phyloP scores from a whole-genome alignment of 768 basidiomycete species.

The Hemileccinum rubropunctum region DNA sequence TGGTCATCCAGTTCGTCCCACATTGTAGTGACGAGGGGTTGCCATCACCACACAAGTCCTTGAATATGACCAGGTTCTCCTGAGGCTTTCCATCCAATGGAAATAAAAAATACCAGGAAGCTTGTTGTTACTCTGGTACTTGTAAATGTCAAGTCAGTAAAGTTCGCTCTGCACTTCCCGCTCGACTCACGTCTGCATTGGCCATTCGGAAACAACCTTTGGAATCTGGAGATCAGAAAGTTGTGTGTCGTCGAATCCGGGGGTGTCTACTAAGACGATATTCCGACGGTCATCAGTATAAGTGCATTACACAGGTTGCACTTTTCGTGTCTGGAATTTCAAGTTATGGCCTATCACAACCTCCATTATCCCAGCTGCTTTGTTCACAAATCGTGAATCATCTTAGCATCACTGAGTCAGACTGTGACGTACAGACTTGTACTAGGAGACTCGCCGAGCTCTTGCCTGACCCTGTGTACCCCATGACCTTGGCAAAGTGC shows the following conservation, averaged over 20 bases:
- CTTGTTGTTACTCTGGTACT: slow-evolving; percentile 9
- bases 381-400: slow-evolving; percentile 13
- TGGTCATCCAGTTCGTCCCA: slow-evolving; percentile 11
- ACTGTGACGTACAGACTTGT: too few species aligned
- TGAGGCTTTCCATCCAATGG: slow-evolving; percentile 11
- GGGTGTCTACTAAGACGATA: slow-evolving; percentile 17
- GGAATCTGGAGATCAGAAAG: slow-evolving; percentile 10
- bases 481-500: slow-evolving; percentile 14
- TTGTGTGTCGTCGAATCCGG: slow-evolving; percentile 16
- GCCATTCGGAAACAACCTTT: slow-evolving; percentile 12
- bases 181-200: slow-evolving; percentile 15
- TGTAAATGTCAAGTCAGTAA: neutral
- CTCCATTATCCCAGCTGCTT: neutral
- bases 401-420: neutral
- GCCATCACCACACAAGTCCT: slow-evolving; percentile 7
- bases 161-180: neutral
- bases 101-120: slow-evolving; percentile 12
- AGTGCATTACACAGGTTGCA: slow-evolving; percentile 6
- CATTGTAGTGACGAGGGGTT: slow-evolving; percentile 19
- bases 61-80: slow-evolving; percentile 9
- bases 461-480: slow-evolving; percentile 14
- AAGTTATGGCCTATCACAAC: neutral
- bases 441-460: slow-evolving; percentile 14
- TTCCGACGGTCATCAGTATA: slow-evolving; percentile 13
- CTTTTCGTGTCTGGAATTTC: slow-evolving; percentile 6